Evolutionary conservation across 2,329 filamentous ascomycete genomes (phyloP).

Genomic region (Emmonsiellopsis sp.): DNA sequence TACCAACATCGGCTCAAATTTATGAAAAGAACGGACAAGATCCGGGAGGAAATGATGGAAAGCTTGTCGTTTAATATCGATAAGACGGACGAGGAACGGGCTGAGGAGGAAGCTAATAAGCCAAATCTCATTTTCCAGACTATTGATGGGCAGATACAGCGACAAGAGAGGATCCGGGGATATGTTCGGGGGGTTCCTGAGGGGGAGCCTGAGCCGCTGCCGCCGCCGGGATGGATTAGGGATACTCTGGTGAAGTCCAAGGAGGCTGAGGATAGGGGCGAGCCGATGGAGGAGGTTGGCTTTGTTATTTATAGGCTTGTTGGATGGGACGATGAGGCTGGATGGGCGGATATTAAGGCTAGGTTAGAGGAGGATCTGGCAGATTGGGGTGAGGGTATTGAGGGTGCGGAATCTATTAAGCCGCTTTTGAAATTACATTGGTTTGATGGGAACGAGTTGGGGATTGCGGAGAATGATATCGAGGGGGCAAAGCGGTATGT

Average conservation of each 20-base stretch:
- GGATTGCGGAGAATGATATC: conserved; percentile 12
- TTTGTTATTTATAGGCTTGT: conserved; percentile 19
- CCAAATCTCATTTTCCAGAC: neutral
- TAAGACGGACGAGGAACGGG: neutral
- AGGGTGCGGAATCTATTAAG: conserved; percentile 15
- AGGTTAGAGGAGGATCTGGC: conserved; percentile 17
- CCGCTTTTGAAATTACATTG: conserved; percentile 17
- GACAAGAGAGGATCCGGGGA: neutral
- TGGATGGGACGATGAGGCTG: conserved; percentile 13
- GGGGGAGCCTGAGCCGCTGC: neutral
- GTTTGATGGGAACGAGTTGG: conserved; percentile 17
- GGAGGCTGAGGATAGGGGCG: neutral
- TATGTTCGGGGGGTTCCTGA: neutral
- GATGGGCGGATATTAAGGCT: conserved; percentile 16
- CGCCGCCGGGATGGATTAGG: neutral
- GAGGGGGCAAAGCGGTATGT: conserved; percentile 9
- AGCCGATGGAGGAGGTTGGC: conserved; percentile 3
- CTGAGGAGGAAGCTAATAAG: too few relatives aligned
- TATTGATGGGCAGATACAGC: neutral
- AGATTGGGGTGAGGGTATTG: conserved; percentile 17
- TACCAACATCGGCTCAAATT: neutral
- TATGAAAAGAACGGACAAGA: neutral
- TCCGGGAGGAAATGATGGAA: neutral
- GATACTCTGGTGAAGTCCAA: neutral
- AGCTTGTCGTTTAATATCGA: neutral